phyloP scores from a whole-genome alignment of 208 protist genomes.

The Wallacemonas rigidus region DNA sequence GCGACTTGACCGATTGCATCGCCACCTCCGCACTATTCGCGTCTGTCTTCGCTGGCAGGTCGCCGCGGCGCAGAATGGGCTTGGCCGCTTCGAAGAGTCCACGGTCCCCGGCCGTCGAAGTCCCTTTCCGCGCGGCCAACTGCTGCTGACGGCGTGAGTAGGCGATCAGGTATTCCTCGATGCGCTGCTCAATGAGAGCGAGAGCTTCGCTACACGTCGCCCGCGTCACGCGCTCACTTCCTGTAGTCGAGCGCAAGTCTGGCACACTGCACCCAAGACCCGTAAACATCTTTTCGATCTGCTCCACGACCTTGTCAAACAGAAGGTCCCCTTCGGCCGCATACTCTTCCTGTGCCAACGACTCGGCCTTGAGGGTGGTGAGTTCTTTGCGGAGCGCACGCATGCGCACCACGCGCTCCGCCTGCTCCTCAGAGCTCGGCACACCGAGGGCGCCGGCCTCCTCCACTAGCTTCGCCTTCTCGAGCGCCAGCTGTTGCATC shows the following conservation, averaged over 20 bases:
- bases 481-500: constrained; percentile 34
- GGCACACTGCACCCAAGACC: constrained; percentile 46
- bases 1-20: constrained; percentile 9
- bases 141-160: constrained; percentile 31
- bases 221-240: constrained; percentile 33
- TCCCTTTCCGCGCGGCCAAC: background rate
- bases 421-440: constrained; percentile 11
- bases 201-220: constrained; percentile 42
- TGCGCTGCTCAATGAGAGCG: constrained; percentile 65
- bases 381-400: constrained; percentile 25
- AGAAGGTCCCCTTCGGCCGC: constrained; percentile 23
- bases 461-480: constrained; percentile 26
- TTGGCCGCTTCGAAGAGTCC: constrained; percentile 25
- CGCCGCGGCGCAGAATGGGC: constrained; percentile 41
- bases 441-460: background rate
- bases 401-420: constrained; percentile 12
- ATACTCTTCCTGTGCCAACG: constrained; percentile 36
- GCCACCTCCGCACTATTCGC: background rate
- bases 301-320: constrained; percentile 30
- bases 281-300: constrained; percentile 44
- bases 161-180: constrained; percentile 75
- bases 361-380: constrained; percentile 24
- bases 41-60: constrained; percentile 29
- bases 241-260: constrained; percentile 29
- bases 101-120: background rate